Evolutionary conservation across 169 alveolate genomes (phyloP), one percentile per base, ranked within the genome.

Genomic region (Babesia gibsoni): DNA sequence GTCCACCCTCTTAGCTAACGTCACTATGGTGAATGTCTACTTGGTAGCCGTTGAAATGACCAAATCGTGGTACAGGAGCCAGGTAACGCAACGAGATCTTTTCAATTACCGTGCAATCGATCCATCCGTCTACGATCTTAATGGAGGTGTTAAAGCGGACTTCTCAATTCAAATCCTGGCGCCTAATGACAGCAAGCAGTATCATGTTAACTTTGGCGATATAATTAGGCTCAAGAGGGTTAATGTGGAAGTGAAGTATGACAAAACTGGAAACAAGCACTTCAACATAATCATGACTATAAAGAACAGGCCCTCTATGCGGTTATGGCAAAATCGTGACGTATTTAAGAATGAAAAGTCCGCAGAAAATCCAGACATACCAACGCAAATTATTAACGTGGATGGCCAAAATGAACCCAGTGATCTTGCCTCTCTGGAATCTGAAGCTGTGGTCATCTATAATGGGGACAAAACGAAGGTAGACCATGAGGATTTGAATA

Each of bases 21-120:
- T 53, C 42, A 22, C n/a, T 3, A 32, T 8, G 4, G 41, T 78
- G 22, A 68, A 68, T 30, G 22, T 69, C 16, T 78, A 68, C 45
- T 64, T 78, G 14, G 82, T 78, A 39, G 87, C 82, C 12, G 54
- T 58, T 1, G 87, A 78, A 32, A 78, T 78, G 87, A 78, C 63
- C 4, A 33, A 56, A 8, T 37, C 74, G 39, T 23, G 14, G 18
- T 18, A 23, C 25, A 10, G 67, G 16, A 39, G 33, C 54, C 18
- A 4, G 7, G 33, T 0, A 27, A 12, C 10, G 18, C 48, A 53
- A 22, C 14, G 48, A 4, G 69, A 69, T 41, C 18, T 69, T 36
- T 23, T 67, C 18, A 79, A 79, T 64, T 79, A 79, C 61, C 37
- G 72, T 1, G 88, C 67, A 42, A 39, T 69, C 23, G 88, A 79